Percentiles rank a stretch among this genome's conserved stretches.
Conservation (phyloP, 1,284 basidiomycete species). For the Golubevia sp. region DNA sequence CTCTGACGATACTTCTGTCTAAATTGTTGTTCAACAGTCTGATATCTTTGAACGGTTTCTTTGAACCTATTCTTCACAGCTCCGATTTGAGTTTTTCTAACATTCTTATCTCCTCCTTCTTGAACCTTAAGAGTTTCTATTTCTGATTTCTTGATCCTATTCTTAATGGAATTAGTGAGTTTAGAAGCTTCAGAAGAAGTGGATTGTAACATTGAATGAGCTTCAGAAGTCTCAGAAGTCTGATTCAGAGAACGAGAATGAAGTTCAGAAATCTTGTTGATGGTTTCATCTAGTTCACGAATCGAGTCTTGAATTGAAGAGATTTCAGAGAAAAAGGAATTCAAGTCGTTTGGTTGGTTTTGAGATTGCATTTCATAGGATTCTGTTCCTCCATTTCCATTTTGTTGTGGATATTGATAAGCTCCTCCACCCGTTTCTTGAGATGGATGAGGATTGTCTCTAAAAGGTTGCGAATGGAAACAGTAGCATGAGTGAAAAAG, state of each 20-base stretch:
- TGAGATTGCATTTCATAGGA: too few relatives aligned
- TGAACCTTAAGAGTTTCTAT: constrained; percentile 38
- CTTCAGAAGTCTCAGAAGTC: constrained; percentile 56
- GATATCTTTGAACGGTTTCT: constrained; percentile 55
- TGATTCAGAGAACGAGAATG: constrained; percentile 59
- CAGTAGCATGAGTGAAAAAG: too few relatives aligned
- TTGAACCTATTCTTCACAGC: constrained; percentile 60
- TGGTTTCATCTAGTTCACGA: constrained; percentile 52
- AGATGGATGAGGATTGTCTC: too few relatives aligned
- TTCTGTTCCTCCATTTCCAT: too few relatives aligned
- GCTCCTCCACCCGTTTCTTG: too few relatives aligned
- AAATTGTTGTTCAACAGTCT: constrained; percentile 55
- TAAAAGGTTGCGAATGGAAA: too few relatives aligned
- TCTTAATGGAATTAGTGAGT: constrained; percentile 55
- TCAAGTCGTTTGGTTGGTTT: too few relatives aligned
- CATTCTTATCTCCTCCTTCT: constrained; percentile 52
- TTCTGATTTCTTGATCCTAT: constrained; percentile 48
- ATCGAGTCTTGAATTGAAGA: constrained; percentile 56
- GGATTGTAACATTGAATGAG: constrained; percentile 41
- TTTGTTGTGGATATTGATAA: too few relatives aligned
- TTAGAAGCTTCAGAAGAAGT: constrained; percentile 46
- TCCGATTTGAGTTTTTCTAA: constrained; percentile 67
- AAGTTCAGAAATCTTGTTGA: constrained; percentile 54
- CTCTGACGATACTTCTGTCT: constrained; percentile 54
- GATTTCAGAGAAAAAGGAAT: too few relatives aligned